phyloP scores from a whole-genome alignment of 1,284 basidiomycete species.

The Puccinia brachypodii region DNA sequence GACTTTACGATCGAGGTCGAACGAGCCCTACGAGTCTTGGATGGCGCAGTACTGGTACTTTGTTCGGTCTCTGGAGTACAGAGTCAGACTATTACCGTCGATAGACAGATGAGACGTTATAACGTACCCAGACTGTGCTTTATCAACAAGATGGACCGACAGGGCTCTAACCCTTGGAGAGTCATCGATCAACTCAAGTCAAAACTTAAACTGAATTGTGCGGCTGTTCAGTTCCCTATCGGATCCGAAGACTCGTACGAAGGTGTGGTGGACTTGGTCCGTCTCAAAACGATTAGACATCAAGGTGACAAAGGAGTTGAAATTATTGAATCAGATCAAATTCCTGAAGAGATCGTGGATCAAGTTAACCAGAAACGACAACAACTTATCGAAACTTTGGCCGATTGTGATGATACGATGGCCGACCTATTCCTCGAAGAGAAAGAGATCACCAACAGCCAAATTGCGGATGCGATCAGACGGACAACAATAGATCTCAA shows the following conservation, averaged over 20 bases:
- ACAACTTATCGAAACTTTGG: conserved; percentile 91
- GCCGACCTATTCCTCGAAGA: conserved; percentile 90
- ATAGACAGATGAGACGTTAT: conserved; percentile 97
- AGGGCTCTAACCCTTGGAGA: conserved; percentile 94
- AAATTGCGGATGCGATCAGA: conserved; percentile 81
- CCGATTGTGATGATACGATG: conserved; percentile 92
- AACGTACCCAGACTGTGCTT: conserved; percentile 93
- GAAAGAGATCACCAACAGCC: conserved; percentile 68
- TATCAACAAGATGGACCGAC: conserved; percentile 99
- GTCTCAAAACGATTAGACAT: conserved; percentile 94
- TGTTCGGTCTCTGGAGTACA: conserved; percentile 97
- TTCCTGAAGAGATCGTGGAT: conserved; percentile 72
- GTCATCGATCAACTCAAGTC: conserved; percentile 87
- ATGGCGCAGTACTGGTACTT: conserved; percentile 92
- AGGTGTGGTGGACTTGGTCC: conserved; percentile 90
- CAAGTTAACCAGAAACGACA: conserved; percentile 77
- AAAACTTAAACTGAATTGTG: conserved; percentile 88
- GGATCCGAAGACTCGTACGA: conserved; percentile 83
- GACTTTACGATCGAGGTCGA: conserved; percentile 99
- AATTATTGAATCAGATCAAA: conserved; percentile 82
- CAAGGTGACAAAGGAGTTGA: conserved; percentile 86
- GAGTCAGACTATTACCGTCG: conserved; percentile 98
- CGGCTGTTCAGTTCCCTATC: conserved; percentile 95
- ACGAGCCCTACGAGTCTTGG: conserved; percentile 89
- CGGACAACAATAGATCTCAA: conserved; percentile 83